Evolutionary conservation across 23 red algal genomes (phyloP), one percentile per base, ranked within the genome.

Genomic region (Gracilaria caudata): DNA sequence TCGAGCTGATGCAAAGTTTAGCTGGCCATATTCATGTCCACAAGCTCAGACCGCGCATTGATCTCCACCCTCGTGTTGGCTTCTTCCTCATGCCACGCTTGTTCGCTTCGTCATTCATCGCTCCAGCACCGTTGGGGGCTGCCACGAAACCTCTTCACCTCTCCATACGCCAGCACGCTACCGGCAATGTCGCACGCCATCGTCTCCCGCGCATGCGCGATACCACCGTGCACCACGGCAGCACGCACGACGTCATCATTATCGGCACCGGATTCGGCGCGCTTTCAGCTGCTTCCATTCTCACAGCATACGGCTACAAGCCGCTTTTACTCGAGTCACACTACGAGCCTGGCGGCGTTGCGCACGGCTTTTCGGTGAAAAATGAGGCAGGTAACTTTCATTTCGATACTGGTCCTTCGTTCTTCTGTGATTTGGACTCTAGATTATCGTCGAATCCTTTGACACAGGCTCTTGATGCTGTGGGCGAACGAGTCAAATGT

Each of bases 201-300:
- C 61, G 30, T 30, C 21, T 66, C 23, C 61, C 61, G 12, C 61
- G 61, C 61, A 75, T 75, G 70, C 70, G 33, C 3, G 37, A 36
- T 47, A 23, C 11, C 40, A 30, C 70, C 1, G 19, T 24, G 39
- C 70, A 19, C 5, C 70, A 75, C 40, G 70, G 40, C 70, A 75
- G 70, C 32, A 47, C 20, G 21, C 38, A 75, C 51, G 93, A 95
- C 37, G 59, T 71, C n/a, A 72, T 90, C 19, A 89, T 95, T 23
- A 91, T 95, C 24, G 93, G 93, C 38, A 84, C 93, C 21, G 93
- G 93, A 35, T 86, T 95, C 87, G 93, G 93, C 45, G 93, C 86
- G 24, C 86, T 95, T 55, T 86, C 76, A 4, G 83, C 82, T 30
- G 93, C 93, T 20, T 86, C 86, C 12, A 57, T 83, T 16, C 80